Evolutionary conservation across 75 land plant genomes (phyloP).

Genomic region (Pinus tabuliformis): DNA sequence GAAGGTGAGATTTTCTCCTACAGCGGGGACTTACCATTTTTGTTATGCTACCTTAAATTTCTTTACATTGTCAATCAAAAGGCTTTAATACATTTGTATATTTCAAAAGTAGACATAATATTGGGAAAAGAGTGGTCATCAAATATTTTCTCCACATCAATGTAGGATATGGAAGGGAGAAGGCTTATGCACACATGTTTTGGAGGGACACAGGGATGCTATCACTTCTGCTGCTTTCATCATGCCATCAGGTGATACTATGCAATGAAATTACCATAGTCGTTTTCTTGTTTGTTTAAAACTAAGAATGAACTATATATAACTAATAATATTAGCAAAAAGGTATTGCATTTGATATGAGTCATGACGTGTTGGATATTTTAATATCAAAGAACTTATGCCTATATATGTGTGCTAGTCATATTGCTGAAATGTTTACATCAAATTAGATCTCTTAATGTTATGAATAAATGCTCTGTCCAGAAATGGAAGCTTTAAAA

Average conservation of each 20-base stretch:
- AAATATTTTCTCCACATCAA: background rate
- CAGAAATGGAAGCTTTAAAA: too few relatives aligned
- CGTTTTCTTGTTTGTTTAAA: background rate
- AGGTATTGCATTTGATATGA: too few relatives aligned
- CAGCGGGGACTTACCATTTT: background rate
- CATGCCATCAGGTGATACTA: constrained; percentile 36
- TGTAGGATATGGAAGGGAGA: constrained; percentile 70
- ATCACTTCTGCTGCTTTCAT: constrained; percentile 55
- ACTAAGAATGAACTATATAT: too few relatives aligned
- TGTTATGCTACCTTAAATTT: constrained; percentile 3
- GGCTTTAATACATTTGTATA: background rate
- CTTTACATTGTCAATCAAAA: constrained; percentile 1
- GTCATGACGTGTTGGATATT: too few relatives aligned
- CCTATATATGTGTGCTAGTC: too few relatives aligned
- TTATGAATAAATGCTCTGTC: too few relatives aligned
- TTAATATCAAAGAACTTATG: too few relatives aligned
- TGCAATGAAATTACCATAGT: background rate
- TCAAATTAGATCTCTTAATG: too few relatives aligned
- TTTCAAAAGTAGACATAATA: background rate
- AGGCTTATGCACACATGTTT: constrained; percentile 51
- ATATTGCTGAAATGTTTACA: too few relatives aligned
- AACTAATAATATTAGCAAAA: too few relatives aligned
- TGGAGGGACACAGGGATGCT: constrained; percentile 74
- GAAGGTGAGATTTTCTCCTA: constrained; percentile 40
- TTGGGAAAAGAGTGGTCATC: background rate